Base-by-base conservation (phyloP, 2,329 filamentous ascomycete species). In the Coccinonectria pachysandricola region DNA sequence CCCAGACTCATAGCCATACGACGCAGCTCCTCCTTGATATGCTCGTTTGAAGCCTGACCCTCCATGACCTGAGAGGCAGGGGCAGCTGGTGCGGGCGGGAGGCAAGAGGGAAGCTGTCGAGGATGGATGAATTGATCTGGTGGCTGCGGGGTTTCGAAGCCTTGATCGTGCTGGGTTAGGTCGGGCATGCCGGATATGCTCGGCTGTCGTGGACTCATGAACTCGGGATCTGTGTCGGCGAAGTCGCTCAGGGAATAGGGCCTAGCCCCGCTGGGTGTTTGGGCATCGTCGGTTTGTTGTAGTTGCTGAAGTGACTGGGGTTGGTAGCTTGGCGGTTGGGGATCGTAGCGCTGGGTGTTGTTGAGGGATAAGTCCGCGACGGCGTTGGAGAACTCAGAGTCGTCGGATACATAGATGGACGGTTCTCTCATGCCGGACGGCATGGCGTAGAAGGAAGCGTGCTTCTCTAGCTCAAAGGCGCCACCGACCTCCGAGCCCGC, bases 381-480 rank as follows among this genome's bases (percentile, higher is more conserved):
- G 8, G 52, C 48, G 12, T 45, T 50, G 3, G 64, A 57, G 32
- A 62, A 66, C 14, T 67, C 60, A 6, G 65, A 69, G 32, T 73
- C 69, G 34, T 75, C 71, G 1, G 68, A 68, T 7, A 75, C 64
- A 41, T 75, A 76, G 23, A 75, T 72, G 4, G 68, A 72, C 1
- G 69, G 68, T 36, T 73, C 68, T 18, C 70, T 58, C 25, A 54
- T 58, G 1, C 52, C 48, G 4, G 51, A 42, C 4, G 57, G 49
- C 39, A 50, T 44, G 8, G 54, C 56, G 35, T 73, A 71, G 2
- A 74, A 52, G 1, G 71, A 75, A 2, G 69, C 58, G 38, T 76
- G 72, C n/a, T 67, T 64, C 46, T 79, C 74, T 4, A 78, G 57
- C 28, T 76, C 70, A 31, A 78, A 78, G 2, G 58, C 62, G 8